These are phyloP conservation scores for Fusarium sp. DNA, from an alignment of 2,329 filamentous ascomycete species.

Conservation along the genomic window DNA sequence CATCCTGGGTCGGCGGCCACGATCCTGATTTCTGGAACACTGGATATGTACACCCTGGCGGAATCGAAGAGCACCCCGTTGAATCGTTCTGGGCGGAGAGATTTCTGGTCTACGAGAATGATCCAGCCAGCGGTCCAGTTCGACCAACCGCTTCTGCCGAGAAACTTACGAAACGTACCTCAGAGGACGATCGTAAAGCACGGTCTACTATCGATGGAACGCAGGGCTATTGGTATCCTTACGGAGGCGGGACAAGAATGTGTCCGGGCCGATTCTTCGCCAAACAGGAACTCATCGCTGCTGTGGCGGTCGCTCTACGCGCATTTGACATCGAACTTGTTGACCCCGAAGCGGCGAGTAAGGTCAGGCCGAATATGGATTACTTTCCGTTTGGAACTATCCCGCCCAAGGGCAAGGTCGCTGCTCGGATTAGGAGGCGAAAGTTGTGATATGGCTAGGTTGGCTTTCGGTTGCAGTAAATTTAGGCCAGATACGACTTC, in stretches of 20 bases:
- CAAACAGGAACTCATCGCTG: constrained; percentile 46
- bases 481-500: no score
- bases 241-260: constrained; percentile 45
- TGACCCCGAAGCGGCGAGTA: constrained; percentile 4
- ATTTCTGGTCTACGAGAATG: constrained; percentile 29
- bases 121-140: constrained; percentile 33
- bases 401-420: constrained; percentile 26
- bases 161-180: not conserved
- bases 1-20: constrained; percentile 19
- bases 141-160: not conserved
- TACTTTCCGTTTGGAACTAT: constrained; percentile 40
- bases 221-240: constrained; percentile 47
- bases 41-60: not conserved
- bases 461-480: not conserved
- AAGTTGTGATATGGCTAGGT: not conserved
- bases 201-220: constrained; percentile 28
- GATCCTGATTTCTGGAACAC: constrained; percentile 33
- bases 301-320: constrained; percentile 43
- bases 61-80: constrained; percentile 17
- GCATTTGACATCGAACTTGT: constrained; percentile 46
- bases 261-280: constrained; percentile 50
- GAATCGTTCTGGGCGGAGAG: constrained; percentile 38
- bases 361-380: constrained; percentile 27
- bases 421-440: constrained; percentile 22
- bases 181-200: constrained; percentile 16